Conservation (phyloP, 257 asterid species). For the Lavandula angustifolia region DNA sequence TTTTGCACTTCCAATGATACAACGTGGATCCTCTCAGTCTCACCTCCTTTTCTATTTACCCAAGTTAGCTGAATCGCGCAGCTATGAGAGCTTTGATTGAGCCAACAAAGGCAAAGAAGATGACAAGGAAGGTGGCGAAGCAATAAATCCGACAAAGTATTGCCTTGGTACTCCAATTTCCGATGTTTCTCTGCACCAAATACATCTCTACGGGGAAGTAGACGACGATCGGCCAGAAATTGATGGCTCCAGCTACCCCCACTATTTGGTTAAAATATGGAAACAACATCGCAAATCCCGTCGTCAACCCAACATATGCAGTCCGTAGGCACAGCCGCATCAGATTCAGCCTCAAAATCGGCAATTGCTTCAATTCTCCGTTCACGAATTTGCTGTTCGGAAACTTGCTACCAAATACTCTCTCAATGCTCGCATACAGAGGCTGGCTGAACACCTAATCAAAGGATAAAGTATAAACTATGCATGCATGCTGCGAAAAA, state of each 20-base stretch:
- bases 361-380: conserved; percentile 41
- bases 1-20: too few relatives aligned
- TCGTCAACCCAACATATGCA: conserved; percentile 56
- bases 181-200: conserved; percentile 52
- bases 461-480: too few relatives aligned
- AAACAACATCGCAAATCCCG: conserved; percentile 53
- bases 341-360: conserved; percentile 41
- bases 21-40: too few relatives aligned
- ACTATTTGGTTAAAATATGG: conserved; percentile 78
- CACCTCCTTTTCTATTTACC: too few relatives aligned
- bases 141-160: conserved; percentile 48
- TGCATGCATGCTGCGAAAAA: too few relatives aligned
- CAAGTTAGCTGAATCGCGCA: conserved; percentile 34
- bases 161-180: conserved; percentile 45
- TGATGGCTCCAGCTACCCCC: conserved; percentile 73
- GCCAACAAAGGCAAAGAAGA: conserved; percentile 66
- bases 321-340: conserved; percentile 59
- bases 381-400: conserved; percentile 51
- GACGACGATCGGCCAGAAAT: conserved; percentile 70
- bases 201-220: conserved; percentile 88
- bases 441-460: conserved; percentile 69
- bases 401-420: conserved; percentile 40
- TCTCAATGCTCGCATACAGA: conserved; percentile 58
- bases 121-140: conserved; percentile 48
- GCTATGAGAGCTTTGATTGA: conserved; percentile 56